Base-by-base conservation (phyloP, 2,329 filamentous ascomycete species). In the Fusarium guadeloupense region DNA sequence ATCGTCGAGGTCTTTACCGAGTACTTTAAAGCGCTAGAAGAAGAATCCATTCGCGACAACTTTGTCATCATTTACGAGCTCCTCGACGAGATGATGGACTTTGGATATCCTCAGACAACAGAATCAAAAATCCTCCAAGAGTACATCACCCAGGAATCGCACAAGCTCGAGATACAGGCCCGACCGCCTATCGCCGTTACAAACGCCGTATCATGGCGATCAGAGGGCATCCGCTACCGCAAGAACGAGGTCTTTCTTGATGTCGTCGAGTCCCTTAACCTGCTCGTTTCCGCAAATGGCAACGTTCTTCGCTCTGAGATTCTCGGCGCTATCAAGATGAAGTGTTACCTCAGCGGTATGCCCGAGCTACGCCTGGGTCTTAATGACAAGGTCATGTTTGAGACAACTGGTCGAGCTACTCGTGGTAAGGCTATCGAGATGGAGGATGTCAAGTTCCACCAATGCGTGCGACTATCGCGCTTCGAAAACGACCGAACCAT, bases 81-180 rank as follows among this genome's bases (percentile, higher is more conserved):
- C 59, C 86, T 99, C 62, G 95, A 99, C 74, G 95, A 99, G 82
- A 99, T 99, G 95, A 99, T 99, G 95, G 95, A 99, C 79, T 99
- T 99, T 82, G 95, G 95, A 63, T 97, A 99, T 76, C 95, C 95
- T 6, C 95, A 99, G 77, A 99, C 95, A 9, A 99, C 95, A 66
- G 95, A 99, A 78, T 92, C 88, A 76, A 99, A 99, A 85, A 99
- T 99, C 75, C 81, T 99, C 59, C 95, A 99, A 78, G 95, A 99
- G 81, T 97, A 97, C 81, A 99, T 99, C 75, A 99, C 95, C 34
- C 95, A 99, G 78, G 95, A 99, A 79, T 97, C 93, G 48, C 95
- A 99, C 82, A 98, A 98, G 80, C 87, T 99, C 59, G 95, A 99
- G 76, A 89, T 98, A 54, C 94, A 97, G 79, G 94, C 95, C 28